phyloP scores from a whole-genome alignment of 331 rosid species.

The Stylosanthes scabra region DNA sequence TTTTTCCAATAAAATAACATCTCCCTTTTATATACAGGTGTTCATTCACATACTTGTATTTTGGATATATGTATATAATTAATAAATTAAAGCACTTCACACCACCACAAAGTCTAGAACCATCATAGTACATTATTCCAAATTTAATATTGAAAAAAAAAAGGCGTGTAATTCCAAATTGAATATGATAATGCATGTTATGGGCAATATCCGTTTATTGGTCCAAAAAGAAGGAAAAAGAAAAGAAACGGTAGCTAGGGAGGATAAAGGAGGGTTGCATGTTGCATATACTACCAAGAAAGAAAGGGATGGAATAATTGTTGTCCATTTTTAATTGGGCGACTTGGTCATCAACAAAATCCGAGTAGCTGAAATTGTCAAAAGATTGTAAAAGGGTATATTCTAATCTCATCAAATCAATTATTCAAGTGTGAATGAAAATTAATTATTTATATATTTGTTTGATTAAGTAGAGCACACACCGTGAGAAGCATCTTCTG shows the following conservation, averaged over 20 bases:
- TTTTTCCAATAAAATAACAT: no score
- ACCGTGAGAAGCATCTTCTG: background rate
- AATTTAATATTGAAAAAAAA: background rate
- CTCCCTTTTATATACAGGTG: no score
- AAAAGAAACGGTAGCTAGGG: background rate
- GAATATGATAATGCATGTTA: background rate
- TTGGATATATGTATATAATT: background rate
- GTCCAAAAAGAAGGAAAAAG: no score
- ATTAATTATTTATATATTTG: background rate
- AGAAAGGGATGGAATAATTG: background rate
- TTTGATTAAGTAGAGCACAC: background rate
- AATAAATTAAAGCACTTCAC: background rate
- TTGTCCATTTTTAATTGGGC: background rate
- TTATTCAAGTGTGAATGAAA: background rate
- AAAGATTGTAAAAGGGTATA: background rate
- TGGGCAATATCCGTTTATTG: background rate
- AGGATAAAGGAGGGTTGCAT: constrained; percentile 10
- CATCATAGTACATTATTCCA: background rate
- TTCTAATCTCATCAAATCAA: background rate
- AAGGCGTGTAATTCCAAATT: background rate
- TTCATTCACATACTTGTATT: no score
- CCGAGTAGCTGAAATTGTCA: background rate
- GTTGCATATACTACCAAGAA: background rate
- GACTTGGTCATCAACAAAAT: background rate
- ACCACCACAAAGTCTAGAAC: background rate